Evolutionary conservation across 208 protist genomes (phyloP).

Genomic region (Trypanosoma theileri): DNA sequence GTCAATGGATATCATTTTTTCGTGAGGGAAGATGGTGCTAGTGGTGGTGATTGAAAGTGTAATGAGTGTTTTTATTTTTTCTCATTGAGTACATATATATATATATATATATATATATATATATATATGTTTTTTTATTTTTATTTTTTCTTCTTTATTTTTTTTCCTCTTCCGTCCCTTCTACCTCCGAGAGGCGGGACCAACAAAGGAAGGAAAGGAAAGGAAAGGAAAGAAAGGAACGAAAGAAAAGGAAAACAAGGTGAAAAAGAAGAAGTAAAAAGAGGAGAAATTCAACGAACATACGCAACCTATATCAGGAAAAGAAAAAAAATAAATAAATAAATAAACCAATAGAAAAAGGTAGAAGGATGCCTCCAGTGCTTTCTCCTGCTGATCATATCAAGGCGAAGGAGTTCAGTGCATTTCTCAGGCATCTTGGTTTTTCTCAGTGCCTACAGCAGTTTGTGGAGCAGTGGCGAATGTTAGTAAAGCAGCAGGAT

Average conservation of each 20-base stretch:
- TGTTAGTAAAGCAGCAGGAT: constrained; percentile 24
- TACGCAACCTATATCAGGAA: background rate
- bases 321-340: background rate
- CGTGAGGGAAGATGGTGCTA: too few species aligned
- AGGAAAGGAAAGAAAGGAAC: background rate
- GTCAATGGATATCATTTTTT: too few species aligned
- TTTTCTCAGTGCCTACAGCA: constrained; percentile 16
- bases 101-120: too few species aligned
- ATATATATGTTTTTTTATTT: background rate
- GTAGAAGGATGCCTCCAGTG: constrained; percentile 11
- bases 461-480: constrained; percentile 28
- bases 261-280: constrained; percentile 2
- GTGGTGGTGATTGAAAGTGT: too few species aligned
- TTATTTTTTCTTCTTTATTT: background rate
- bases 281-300: background rate
- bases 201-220: constrained; percentile 8
- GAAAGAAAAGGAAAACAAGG: background rate
- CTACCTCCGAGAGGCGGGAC: background rate
- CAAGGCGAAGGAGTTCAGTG: constrained; percentile 27
- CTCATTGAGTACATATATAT: background rate
- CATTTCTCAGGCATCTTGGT: constrained; percentile 20
- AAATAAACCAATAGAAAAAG: background rate
- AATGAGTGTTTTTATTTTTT: too few species aligned
- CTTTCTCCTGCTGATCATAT: constrained; percentile 13
- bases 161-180: background rate